A percentile compares a stretch with the other conserved stretches of the same genome.
Evolutionary conservation across 306 rosid species (phyloP).

Genomic region (Cyclanthera cordifolia): DNA sequence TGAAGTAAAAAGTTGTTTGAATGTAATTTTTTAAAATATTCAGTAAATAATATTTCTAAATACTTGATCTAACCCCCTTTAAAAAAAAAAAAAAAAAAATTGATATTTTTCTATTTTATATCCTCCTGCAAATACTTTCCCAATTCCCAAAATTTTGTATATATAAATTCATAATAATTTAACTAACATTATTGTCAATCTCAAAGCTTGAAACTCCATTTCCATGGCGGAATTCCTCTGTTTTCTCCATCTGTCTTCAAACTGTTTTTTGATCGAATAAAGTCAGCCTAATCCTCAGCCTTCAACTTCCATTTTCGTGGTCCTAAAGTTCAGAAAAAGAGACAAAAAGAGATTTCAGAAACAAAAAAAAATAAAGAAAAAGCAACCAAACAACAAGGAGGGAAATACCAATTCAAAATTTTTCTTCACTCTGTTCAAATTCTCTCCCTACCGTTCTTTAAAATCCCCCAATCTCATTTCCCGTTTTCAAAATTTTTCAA

Average conservation of each 20-base stretch:
- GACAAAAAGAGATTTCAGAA: conserved; percentile 2
- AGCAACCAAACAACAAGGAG: conserved; percentile 24
- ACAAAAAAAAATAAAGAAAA: too few relatives aligned
- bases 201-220: neutral
- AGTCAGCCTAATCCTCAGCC: neutral
- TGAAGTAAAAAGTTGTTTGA: too few relatives aligned
- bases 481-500: conserved; percentile 10
- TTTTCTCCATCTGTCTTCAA: neutral
- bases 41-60: too few relatives aligned
- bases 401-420: conserved; percentile 47
- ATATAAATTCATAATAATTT: neutral
- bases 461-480: conserved; percentile 19
- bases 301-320: conserved; percentile 10
- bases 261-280: conserved; percentile 1
- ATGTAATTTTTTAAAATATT: too few relatives aligned
- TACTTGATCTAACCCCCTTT: too few relatives aligned
- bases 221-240: neutral
- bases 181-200: neutral
- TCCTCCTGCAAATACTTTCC: too few relatives aligned
- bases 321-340: conserved; percentile 10
- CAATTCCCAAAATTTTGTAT: neutral
- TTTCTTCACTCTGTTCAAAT: conserved; percentile 20
- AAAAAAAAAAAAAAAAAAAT: too few relatives aligned
- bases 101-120: too few relatives aligned
- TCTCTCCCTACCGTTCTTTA: conserved; percentile 25